Evolutionary conservation across 768 basidiomycete genomes (phyloP).

Genomic region (Suillus weaverae): DNA sequence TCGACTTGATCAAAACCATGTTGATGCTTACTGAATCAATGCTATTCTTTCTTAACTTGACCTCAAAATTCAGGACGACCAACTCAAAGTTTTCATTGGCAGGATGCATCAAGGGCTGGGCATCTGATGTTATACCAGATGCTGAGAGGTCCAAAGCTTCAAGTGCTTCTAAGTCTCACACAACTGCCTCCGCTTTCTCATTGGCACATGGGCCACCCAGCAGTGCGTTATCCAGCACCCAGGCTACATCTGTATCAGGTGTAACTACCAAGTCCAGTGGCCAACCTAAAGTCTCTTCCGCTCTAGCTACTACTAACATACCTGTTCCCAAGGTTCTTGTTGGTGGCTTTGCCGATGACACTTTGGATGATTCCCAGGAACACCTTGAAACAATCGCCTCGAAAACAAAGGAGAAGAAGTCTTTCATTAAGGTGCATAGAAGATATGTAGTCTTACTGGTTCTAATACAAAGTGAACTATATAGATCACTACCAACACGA

Average conservation of each 20-base stretch:
- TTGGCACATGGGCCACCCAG: neutral
- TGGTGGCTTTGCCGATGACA: neutral
- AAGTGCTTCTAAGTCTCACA: neutral
- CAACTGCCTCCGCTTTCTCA: neutral
- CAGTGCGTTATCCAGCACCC: too few relatives aligned
- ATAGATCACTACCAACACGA: neutral
- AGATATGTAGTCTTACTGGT: neutral
- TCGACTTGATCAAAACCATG: neutral
- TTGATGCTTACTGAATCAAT: constrained; percentile 9
- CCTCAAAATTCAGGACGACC: neutral
- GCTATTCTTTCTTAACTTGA: constrained; percentile 8
- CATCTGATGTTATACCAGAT: neutral
- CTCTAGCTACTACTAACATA: neutral
- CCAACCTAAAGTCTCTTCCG: neutral
- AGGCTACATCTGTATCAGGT: neutral
- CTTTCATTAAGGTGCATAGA: neutral
- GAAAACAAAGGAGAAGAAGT: neutral
- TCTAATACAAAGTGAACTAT: neutral
- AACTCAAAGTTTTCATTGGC: neutral
- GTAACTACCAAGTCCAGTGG: neutral
- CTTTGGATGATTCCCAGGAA: neutral
- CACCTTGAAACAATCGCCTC: neutral
- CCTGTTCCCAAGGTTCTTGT: neutral
- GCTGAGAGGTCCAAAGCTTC: neutral
- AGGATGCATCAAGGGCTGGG: neutral